Conservation (phyloP, 352 stramenopile genomes). For the Phytopythium boreale region DNA sequence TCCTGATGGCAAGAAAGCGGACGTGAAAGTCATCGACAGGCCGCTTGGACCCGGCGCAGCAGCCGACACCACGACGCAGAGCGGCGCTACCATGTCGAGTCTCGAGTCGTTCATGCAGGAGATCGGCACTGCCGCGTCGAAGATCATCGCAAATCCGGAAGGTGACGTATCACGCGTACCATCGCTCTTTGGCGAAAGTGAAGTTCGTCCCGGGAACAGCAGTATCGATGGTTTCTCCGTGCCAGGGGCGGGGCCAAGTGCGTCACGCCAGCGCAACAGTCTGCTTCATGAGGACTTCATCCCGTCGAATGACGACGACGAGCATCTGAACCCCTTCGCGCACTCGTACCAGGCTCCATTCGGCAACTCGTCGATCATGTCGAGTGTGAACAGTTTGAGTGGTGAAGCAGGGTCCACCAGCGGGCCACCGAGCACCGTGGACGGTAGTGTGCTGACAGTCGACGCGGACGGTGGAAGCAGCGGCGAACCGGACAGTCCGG, state of each 20-base stretch:
- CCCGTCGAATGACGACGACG: conserved; percentile 38
- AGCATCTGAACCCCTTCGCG: conserved; percentile 70
- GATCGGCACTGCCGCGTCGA: conserved; percentile 3
- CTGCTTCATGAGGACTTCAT: not conserved
- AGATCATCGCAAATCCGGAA: conserved; percentile 4
- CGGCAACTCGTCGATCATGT: conserved; percentile 22
- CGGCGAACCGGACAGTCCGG: conserved; percentile 38
- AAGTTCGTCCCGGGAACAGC: not conserved
- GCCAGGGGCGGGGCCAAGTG: not conserved
- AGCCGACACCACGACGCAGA: not conserved
- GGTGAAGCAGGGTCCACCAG: not conserved
- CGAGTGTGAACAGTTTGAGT: conserved; percentile 25
- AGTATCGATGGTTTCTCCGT: not conserved
- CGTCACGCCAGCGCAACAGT: not conserved
- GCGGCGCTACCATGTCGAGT: not conserved
- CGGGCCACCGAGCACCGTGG: not conserved
- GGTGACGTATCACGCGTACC: not conserved
- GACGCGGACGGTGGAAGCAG: conserved; percentile 9
- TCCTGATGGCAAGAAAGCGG: conserved; percentile 15
- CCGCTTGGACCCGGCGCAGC: not conserved
- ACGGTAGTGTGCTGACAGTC: not conserved
- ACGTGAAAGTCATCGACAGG: conserved; percentile 3
- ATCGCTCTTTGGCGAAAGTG: not conserved
- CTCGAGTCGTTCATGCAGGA: conserved; percentile 5
- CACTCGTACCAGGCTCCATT: conserved; percentile 37